phyloP scores from a whole-genome alignment of 768 basidiomycete species.

The Gautieria morchelliformis region DNA sequence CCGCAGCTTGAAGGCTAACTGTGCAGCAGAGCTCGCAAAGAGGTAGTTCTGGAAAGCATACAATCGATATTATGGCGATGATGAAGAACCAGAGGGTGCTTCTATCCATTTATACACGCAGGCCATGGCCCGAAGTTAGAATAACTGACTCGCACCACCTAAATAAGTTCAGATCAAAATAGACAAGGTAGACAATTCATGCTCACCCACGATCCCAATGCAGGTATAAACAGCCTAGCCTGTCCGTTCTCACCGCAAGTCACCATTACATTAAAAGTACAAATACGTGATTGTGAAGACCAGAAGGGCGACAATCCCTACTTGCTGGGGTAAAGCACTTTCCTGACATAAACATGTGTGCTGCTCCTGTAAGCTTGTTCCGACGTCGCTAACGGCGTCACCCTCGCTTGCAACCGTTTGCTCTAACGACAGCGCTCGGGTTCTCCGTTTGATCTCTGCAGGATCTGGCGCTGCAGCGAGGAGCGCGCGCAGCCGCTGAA shows the following conservation, averaged over 20 bases:
- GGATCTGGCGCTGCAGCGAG: conserved; percentile 49
- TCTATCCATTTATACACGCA: conserved; percentile 51
- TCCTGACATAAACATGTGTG: conserved; percentile 55
- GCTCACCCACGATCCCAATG: conserved; percentile 50
- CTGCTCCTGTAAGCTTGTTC: conserved; percentile 41
- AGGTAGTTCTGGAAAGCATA: conserved; percentile 62
- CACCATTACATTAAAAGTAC: conserved; percentile 65
- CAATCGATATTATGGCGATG: conserved; percentile 66
- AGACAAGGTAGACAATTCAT: conserved; percentile 6
- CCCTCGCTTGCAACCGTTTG: conserved; percentile 41
- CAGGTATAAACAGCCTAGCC: neutral
- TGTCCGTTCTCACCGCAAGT: no score
- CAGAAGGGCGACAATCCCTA: conserved; percentile 79
- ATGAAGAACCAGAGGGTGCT: conserved; percentile 70
- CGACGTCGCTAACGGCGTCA: conserved; percentile 12
- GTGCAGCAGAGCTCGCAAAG: conserved; percentile 60
- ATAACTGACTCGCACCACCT: conserved; percentile 14
- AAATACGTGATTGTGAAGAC: conserved; percentile 96
- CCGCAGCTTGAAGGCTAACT: conserved; percentile 62
- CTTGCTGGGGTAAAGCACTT: conserved; percentile 89
- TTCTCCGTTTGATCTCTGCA: conserved; percentile 50
- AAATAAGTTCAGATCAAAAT: neutral
- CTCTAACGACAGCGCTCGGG: conserved; percentile 44
- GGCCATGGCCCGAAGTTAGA: conserved; percentile 22
- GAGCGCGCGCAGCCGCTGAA: conserved; percentile 49